phyloP scores from a whole-genome alignment of 305 asterid species.

The Fraxinus velutina region DNA sequence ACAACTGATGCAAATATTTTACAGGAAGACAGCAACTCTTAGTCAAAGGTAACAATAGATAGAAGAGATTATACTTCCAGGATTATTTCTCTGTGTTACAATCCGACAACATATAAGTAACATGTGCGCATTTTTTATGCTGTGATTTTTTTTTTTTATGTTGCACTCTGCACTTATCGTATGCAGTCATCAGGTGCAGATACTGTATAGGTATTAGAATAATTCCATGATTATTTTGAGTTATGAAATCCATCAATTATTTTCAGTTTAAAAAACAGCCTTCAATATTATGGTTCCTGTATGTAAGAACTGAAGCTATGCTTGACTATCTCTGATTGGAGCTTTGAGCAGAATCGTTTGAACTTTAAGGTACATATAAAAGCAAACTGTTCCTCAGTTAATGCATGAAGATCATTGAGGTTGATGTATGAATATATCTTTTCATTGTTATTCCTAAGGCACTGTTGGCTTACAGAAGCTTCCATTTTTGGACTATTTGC shows the following conservation, averaged over 20 bases:
- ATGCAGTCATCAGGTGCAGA: not conserved
- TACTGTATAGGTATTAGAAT: not conserved
- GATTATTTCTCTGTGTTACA: not conserved
- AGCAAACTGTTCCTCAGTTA: not conserved
- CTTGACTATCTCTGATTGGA: not conserved
- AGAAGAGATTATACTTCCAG: too few relatives aligned
- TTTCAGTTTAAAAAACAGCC: not conserved
- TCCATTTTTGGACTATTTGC: not conserved
- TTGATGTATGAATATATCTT: not conserved
- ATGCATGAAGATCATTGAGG: not conserved
- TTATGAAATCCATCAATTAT: not conserved
- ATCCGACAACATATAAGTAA: too few relatives aligned
- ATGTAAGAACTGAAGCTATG: not conserved
- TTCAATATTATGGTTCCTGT: not conserved
- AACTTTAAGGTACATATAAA: not conserved
- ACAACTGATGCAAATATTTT: conserved; percentile 21
- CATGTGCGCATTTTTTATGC: not conserved
- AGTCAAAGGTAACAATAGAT: conserved; percentile 9
- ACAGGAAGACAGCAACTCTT: conserved; percentile 9
- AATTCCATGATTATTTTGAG: not conserved
- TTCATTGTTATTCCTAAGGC: not conserved
- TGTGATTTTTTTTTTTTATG: not conserved
- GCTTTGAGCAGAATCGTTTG: not conserved
- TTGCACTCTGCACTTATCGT: conserved; percentile 2
- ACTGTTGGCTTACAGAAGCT: conserved; percentile 15